Base-by-base conservation (phyloP, 2,329 filamentous ascomycete species). In the Cadophora sp. region DNA sequence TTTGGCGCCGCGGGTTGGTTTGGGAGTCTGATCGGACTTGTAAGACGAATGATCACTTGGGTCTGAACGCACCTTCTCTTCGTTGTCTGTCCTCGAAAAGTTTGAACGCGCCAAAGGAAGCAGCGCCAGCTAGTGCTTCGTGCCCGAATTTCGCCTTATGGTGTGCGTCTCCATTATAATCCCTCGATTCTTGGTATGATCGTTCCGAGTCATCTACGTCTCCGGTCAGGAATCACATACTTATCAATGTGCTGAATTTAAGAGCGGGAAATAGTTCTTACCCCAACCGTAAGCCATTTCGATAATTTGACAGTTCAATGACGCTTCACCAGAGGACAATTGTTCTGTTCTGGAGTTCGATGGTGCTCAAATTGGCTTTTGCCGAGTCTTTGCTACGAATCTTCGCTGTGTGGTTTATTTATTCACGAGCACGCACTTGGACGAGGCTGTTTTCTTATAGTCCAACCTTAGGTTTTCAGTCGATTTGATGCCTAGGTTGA, bases 91-190 rank as follows among this genome's bases (percentile, higher is more conserved):
- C 89, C 81, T 94, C 92, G 76, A 89, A 94, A 26, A 89, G 83
- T 84, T 93, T 93, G 86, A 95, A 91, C 75, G 89, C 92, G 72
- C 88, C 90, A 78, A 95, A 95, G 70, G 90, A 88, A 67, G 92
- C 92, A 67, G 89, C 92, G 71, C 91, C 91, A 72, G 89, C 92
- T 66, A 94, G 78, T 59, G 92, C 77, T 82, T 96, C 92, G 81
- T 95, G 92, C 73, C 86, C 86, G 76, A 92, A 81, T 77, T 86
- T 86, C 74, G 85, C 83, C 80, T 92, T 81, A 81, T 92, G 69
- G 63, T 72, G 53, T 27, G 92, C 81, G 34, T 66, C 48, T 37
- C 60, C 48, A 81, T 92, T 67, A 34, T 66, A 12, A 50, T 79
- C 74, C 76, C 85, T 81, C 69, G 82, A 75, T 72, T 83, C 73